Evolutionary conservation across 371 early-diverging fungal genomes (phyloP), one percentile per base, ranked within the genome.

Genomic region (Parasitella parasitica): DNA sequence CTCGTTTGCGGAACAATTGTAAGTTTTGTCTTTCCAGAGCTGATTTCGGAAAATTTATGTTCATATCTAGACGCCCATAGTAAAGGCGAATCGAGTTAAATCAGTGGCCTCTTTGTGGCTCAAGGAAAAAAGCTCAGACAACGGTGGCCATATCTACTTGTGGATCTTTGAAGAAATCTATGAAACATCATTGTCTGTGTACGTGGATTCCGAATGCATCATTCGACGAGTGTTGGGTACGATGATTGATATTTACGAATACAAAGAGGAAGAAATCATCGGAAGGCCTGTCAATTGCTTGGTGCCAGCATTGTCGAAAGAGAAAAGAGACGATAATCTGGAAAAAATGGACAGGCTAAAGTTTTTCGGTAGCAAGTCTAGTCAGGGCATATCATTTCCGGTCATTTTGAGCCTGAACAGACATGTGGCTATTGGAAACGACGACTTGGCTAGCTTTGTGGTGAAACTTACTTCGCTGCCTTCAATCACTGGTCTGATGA

Each of bases 101-200:
- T 79, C 82, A 60, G 84, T 87, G 35, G 86, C 88, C 4, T 86
- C 87, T 4, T 68, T 89, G 20, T 89, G 89, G 89, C 76, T 89
- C 8, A 89, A 89, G 50, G 82, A 78, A 37, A 81, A 83, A 54
- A 71, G 51, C 32, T 80, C 77, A 35, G 77, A 83, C 36, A 46
- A 62, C 13, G 86, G 84, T 1, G 66, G 79, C 20, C 54, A 59
- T 12, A 70, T 89, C 27, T 83, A 82, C 53, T 82, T 89, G 22
- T 89, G 89, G 89, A 85, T 89, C n/a, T 84, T 89, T 66, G 88
- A 89, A 59, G 87, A 86, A 53, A 87, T 88, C 32, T 78, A 80
- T n/a, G 86, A 86, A 61, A 73, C 75, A 0, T 77, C 74, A 13
- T 72, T 83, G n/a, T 63, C 71, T 12, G 67, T 70, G 16, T 70